phyloP scores from a whole-genome alignment of 371 early-diverging fungal genomes.

The Mucor indicus region DNA sequence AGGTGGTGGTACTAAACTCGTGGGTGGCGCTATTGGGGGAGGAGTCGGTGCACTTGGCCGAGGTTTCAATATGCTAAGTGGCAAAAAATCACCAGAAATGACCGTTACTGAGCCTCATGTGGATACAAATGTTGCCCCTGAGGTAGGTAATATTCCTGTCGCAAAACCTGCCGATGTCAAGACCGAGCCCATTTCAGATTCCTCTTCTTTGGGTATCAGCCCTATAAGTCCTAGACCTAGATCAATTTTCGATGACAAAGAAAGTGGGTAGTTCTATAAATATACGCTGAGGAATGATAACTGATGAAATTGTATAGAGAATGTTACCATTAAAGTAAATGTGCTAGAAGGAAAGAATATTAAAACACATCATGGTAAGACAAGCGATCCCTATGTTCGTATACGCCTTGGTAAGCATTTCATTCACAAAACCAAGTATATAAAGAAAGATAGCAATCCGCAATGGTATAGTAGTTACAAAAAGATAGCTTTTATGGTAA shows the following conservation, averaged over 20 bases:
- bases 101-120: too few species aligned
- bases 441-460: conserved; percentile 65
- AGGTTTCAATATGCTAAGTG: conserved; percentile 18
- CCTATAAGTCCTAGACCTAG: too few species aligned
- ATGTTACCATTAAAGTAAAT: conserved; percentile 34
- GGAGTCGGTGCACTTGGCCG: conserved; percentile 20
- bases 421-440: conserved; percentile 65
- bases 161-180: too few species aligned
- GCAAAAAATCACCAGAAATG: too few species aligned
- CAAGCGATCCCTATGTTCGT: conserved; percentile 47
- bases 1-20: too few species aligned
- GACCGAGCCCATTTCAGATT: too few species aligned
- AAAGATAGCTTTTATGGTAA: neutral
- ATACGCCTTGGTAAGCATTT: conserved; percentile 48
- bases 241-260: conserved; percentile 17
- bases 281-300: neutral
- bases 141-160: too few species aligned
- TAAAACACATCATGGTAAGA: conserved; percentile 37
- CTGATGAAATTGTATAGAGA: conserved; percentile 3
- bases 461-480: conserved; percentile 37
- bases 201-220: neutral
- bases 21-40: too few species aligned
- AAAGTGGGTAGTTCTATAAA: conserved; percentile 3
- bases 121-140: too few species aligned
- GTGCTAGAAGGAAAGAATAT: conserved; percentile 46